These are phyloP conservation scores for Magnolia officinalis DNA, from an alignment of 164 flowering plant genomes.

Conservation along the genomic window DNA sequence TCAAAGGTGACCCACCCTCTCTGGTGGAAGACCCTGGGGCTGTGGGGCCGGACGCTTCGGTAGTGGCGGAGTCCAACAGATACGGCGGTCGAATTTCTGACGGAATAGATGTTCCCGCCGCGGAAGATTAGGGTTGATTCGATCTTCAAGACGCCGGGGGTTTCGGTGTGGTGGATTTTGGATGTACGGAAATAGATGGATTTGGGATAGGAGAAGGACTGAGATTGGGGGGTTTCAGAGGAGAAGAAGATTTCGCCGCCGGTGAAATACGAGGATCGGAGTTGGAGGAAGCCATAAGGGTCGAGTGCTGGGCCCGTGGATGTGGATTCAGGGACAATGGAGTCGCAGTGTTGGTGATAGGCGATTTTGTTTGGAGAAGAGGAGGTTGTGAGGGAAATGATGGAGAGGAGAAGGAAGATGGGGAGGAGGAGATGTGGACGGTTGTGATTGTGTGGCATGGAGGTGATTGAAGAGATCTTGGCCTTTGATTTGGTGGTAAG, in stretches of 20 bases:
- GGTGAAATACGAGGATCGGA: conserved; percentile 10
- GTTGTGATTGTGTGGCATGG: background rate
- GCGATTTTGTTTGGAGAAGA: conserved; percentile 2
- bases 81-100: background rate
- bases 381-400: background rate
- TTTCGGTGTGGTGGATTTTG: conserved; percentile 10
- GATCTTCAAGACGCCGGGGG: conserved; percentile 19
- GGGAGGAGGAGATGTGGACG: background rate
- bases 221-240: conserved; percentile 3
- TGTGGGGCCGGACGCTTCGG: background rate
- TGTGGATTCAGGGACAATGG: conserved; percentile 14
- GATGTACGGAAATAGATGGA: conserved; percentile 3
- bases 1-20: conserved; percentile 16
- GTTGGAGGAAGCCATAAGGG: background rate
- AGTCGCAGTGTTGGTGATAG: conserved; percentile 21
- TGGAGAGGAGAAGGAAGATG: conserved; percentile 3
- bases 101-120: background rate
- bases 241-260: conserved; percentile 20
- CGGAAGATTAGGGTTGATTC: conserved; percentile 13
- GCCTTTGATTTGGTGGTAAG: background rate
- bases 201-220: conserved; percentile 2
- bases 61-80: background rate
- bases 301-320: background rate
- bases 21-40: background rate
- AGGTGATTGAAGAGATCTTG: background rate